These are phyloP conservation scores for Alternaria gansuensis DNA, from an alignment of 2,329 filamentous ascomycete species.

Conservation along the genomic window DNA sequence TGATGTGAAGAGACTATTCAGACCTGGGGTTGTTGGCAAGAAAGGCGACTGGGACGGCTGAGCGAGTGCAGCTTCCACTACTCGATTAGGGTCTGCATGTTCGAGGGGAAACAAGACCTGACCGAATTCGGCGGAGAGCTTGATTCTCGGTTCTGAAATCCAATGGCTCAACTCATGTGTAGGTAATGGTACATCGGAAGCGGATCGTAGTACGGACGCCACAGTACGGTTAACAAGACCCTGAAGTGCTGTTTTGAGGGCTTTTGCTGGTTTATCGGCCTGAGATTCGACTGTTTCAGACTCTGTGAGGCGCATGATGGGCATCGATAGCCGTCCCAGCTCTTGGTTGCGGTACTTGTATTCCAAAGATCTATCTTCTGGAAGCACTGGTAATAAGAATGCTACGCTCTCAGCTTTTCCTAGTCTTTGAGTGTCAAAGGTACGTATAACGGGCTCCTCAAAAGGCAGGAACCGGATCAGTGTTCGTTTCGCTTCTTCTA, in stretches of 20 bases:
- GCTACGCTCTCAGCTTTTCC: slow-evolving; percentile 21
- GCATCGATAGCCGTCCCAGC: slow-evolving; percentile 43
- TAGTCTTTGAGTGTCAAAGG: slow-evolving; percentile 33
- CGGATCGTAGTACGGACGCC: slow-evolving; percentile 6
- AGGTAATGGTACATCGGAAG: background rate
- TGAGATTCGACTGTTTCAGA: slow-evolving; percentile 1
- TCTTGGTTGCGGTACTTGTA: slow-evolving; percentile 31
- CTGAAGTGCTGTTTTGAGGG: slow-evolving; percentile 1
- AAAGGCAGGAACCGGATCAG: slow-evolving; percentile 43
- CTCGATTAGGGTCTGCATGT: slow-evolving; percentile 6
- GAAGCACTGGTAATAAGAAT: slow-evolving; percentile 31
- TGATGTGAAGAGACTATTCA: slow-evolving; percentile 35
- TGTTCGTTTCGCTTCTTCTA: slow-evolving; percentile 42
- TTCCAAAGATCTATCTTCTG: slow-evolving; percentile 34
- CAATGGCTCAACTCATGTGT: slow-evolving; percentile 25
- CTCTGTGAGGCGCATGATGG: slow-evolving; percentile 18
- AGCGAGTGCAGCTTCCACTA: slow-evolving; percentile 2
- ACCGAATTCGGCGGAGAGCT: slow-evolving; percentile 36
- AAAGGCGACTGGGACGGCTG: slow-evolving; percentile 25
- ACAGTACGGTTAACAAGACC: slow-evolving; percentile 11
- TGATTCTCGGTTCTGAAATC: slow-evolving; percentile 25
- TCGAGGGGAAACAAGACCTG: slow-evolving; percentile 36
- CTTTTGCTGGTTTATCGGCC: slow-evolving; percentile 4
- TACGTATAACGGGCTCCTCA: slow-evolving; percentile 20
- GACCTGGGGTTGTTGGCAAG: slow-evolving; percentile 31